phyloP scores from a whole-genome alignment of 176 grass and related monocot species.

The Phyllostachys edulis region DNA sequence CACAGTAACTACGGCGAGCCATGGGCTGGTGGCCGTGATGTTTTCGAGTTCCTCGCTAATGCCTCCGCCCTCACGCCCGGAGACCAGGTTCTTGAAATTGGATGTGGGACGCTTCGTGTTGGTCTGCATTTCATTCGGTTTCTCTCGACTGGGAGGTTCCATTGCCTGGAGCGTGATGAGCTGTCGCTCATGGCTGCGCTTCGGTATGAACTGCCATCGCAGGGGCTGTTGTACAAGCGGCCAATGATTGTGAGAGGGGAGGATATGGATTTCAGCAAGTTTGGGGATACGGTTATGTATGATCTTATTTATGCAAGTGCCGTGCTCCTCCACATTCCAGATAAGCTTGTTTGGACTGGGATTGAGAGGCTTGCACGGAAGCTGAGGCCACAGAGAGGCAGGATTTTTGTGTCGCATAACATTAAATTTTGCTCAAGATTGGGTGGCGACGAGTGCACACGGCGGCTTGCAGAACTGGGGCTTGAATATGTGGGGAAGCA shows the following conservation, averaged over 20 bases:
- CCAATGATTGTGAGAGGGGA: constrained; percentile 74
- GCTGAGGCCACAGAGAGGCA: constrained; percentile 71
- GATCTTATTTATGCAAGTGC: constrained; percentile 94
- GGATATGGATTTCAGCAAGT: constrained; percentile 84
- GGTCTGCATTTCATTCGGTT: constrained; percentile 88
- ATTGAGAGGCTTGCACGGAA: constrained; percentile 64
- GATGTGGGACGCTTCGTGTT: constrained; percentile 90
- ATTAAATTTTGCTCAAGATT: constrained; percentile 86
- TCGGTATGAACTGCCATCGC: constrained; percentile 69
- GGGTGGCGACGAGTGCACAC: constrained; percentile 73
- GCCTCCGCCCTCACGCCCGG: constrained; percentile 43
- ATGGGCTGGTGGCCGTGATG: constrained; percentile 78
- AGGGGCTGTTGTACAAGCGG: constrained; percentile 82
- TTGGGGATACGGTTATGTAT: constrained; percentile 70
- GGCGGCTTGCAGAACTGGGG: constrained; percentile 52
- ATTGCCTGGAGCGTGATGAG: constrained; percentile 90
- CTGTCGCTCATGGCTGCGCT: constrained; percentile 84
- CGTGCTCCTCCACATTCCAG: constrained; percentile 78
- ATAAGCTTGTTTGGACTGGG: constrained; percentile 83
- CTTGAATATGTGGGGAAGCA: constrained; percentile 72
- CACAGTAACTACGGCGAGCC: constrained; percentile 97
- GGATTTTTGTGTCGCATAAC: constrained; percentile 92
- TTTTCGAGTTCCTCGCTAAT: constrained; percentile 83
- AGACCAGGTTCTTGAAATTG: constrained; percentile 79
- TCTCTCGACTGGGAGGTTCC: constrained; percentile 69